phyloP scores from a whole-genome alignment of 805 yeast genomes.

The Barnettozyma wickerhamii region DNA sequence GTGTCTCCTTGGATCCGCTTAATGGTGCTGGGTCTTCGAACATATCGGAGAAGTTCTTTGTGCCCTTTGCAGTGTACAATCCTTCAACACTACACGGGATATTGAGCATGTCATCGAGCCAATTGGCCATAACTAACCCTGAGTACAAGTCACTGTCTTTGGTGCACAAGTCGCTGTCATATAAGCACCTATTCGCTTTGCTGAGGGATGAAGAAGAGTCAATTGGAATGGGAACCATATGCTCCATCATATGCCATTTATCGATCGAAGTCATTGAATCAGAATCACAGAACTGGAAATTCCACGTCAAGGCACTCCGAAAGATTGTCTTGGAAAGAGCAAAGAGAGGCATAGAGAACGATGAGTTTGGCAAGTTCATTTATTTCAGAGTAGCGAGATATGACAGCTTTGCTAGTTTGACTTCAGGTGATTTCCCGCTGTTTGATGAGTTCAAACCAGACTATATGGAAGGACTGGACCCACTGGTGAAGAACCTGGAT shows the following conservation, averaged over 20 bases:
- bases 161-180: constrained; percentile 12
- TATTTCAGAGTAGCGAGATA: constrained; percentile 14
- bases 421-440: constrained; percentile 13
- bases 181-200: constrained; percentile 10
- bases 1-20: constrained; percentile 12
- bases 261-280: constrained; percentile 13
- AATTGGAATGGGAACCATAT: constrained; percentile 8
- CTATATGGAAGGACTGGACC: constrained; percentile 8
- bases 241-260: constrained; percentile 13
- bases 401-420: constrained; percentile 13
- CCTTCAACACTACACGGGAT: constrained; percentile 15
- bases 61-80: constrained; percentile 12
- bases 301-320: constrained; percentile 12
- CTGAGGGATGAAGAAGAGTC: constrained; percentile 5
- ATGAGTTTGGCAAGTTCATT: constrained; percentile 11
- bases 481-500: constrained; percentile 9
- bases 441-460: constrained; percentile 8
- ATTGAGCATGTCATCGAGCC: constrained; percentile 13
- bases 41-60: constrained; percentile 14
- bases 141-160: constrained; percentile 7
- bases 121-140: constrained; percentile 9
- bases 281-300: constrained; percentile 10
- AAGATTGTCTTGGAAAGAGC: constrained; percentile 8
- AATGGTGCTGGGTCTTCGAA: constrained; percentile 14
- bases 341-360: background rate